Evolutionary conservation across 2,329 filamentous ascomycete genomes (phyloP).

Genomic region (Furcasterigmium furcatum): DNA sequence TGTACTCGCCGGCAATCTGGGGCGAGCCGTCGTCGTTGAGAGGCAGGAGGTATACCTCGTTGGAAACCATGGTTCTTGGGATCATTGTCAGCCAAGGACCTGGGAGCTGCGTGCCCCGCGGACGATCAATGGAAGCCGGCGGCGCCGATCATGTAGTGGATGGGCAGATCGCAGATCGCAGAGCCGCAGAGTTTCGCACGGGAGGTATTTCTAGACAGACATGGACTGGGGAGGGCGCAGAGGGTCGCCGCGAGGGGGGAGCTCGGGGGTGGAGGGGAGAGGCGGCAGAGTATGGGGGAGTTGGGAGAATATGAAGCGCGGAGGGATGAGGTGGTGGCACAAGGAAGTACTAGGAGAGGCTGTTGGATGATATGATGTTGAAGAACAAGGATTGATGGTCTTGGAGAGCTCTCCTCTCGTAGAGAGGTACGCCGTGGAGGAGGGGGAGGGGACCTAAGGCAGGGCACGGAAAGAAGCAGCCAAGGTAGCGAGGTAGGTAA

Average conservation of each 20-base stretch:
- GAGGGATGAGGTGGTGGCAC: no score
- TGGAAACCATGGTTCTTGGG: constrained; percentile 60
- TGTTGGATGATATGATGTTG: neutral
- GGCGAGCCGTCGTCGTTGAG: constrained; percentile 93
- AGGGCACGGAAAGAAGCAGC: neutral
- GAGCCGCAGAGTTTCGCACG: neutral
- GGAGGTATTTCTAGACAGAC: neutral
- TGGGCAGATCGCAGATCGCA: neutral
- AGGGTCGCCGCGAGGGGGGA: no score
- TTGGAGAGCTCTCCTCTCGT: no score
- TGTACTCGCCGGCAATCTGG: constrained; percentile 83
- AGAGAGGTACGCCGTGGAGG: neutral
- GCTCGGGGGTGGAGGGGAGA: no score
- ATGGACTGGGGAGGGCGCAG: neutral
- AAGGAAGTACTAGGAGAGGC: no score
- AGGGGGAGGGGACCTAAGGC: neutral
- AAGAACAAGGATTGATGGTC: neutral
- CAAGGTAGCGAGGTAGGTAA: neutral
- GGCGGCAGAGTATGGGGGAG: no score
- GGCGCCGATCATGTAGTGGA: neutral
- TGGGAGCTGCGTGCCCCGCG: constrained; percentile 14
- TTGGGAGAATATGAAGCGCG: no score
- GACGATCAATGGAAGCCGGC: constrained; percentile 2
- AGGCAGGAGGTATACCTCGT: constrained; percentile 80
- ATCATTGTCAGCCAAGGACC: constrained; percentile 41